Conservation (phyloP, 164 flowering plant genomes). For the Piper betle region DNA sequence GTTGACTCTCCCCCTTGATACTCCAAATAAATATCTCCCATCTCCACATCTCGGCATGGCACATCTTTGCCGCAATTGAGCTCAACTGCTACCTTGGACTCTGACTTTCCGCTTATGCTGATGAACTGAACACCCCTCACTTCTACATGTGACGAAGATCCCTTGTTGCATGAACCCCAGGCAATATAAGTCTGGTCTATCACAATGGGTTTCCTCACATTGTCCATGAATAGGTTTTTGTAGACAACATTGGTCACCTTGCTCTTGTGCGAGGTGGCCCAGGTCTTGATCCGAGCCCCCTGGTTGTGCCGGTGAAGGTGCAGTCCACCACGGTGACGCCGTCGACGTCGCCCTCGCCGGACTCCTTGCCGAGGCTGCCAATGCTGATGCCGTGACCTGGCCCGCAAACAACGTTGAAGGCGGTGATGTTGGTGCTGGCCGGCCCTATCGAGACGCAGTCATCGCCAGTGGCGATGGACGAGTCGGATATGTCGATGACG, state of each 20-base stretch:
- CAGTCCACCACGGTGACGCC: slow-evolving; percentile 34
- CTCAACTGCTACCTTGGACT: slow-evolving; percentile 33
- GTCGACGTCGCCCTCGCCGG: slow-evolving; percentile 32
- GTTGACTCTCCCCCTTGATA: slow-evolving; percentile 9
- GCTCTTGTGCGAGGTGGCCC: slow-evolving; percentile 41
- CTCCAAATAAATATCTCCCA: slow-evolving; percentile 28
- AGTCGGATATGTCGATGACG: slow-evolving; percentile 8
- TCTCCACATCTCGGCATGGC: slow-evolving; percentile 38
- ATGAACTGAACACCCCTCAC: slow-evolving; percentile 32
- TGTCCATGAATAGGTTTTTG: slow-evolving; percentile 39
- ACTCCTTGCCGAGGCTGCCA: slow-evolving; percentile 49
- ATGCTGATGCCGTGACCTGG: slow-evolving; percentile 54
- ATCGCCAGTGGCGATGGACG: slow-evolving; percentile 29
- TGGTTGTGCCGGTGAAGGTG: slow-evolving; percentile 30
- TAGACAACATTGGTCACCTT: slow-evolving; percentile 41
- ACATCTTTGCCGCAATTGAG: slow-evolving; percentile 33
- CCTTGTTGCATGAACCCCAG: slow-evolving; percentile 16
- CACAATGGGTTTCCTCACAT: slow-evolving; percentile 47
- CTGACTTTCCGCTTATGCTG: slow-evolving; percentile 44
- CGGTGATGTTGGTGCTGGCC: slow-evolving; percentile 14
- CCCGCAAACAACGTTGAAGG: slow-evolving; percentile 23
- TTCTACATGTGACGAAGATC: slow-evolving; percentile 39
- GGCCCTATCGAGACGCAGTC: slow-evolving; percentile 34
- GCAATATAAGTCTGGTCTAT: slow-evolving; percentile 51
- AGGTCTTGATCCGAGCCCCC: slow-evolving; percentile 63